Percentiles rank a stretch among this genome's conserved stretches.
These are phyloP conservation scores for Musa balbisiana DNA, from an alignment of 202 grass and related monocot species.

Conservation along the genomic window DNA sequence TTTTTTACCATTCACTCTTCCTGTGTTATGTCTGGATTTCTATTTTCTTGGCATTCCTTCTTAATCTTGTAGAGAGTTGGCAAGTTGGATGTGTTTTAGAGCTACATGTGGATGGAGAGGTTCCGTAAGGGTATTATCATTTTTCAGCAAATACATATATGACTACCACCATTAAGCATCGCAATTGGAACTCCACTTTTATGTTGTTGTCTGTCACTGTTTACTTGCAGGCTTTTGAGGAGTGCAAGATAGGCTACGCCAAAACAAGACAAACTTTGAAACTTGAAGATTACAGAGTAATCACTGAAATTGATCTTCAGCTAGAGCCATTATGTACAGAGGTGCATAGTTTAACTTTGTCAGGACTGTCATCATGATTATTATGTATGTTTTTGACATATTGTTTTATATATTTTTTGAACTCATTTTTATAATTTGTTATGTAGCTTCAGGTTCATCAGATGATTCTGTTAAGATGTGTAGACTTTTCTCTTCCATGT, in stretches of 20 bases:
- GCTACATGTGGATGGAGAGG: conserved; percentile 75
- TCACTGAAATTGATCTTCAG: conserved; percentile 46
- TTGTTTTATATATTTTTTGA: conserved; percentile 2
- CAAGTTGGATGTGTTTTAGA: conserved; percentile 73
- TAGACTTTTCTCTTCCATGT: too few relatives aligned
- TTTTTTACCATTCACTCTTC: conserved; percentile 7
- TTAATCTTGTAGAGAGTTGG: conserved; percentile 30
- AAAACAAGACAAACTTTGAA: conserved; percentile 17
- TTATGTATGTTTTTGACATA: not conserved
- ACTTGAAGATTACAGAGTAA: conserved; percentile 41
- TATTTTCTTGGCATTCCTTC: conserved; percentile 14
- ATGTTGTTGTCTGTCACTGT: conserved; percentile 13
- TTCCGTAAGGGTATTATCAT: conserved; percentile 24
- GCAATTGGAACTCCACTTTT: not conserved
- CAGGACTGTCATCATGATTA: not conserved
- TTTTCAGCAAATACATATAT: not conserved
- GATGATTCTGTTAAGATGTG: not conserved
- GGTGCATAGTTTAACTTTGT: conserved; percentile 26
- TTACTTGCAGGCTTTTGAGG: conserved; percentile 12
- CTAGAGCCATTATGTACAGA: conserved; percentile 65
- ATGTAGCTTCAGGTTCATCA: not conserved
- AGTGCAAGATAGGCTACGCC: not conserved
- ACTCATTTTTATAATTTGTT: not conserved
- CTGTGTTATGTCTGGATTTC: conserved; percentile 4
- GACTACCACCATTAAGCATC: not conserved